These are phyloP conservation scores for Nelumbo lutea DNA, from an alignment of 164 flowering plant genomes.

Conservation along the genomic window DNA sequence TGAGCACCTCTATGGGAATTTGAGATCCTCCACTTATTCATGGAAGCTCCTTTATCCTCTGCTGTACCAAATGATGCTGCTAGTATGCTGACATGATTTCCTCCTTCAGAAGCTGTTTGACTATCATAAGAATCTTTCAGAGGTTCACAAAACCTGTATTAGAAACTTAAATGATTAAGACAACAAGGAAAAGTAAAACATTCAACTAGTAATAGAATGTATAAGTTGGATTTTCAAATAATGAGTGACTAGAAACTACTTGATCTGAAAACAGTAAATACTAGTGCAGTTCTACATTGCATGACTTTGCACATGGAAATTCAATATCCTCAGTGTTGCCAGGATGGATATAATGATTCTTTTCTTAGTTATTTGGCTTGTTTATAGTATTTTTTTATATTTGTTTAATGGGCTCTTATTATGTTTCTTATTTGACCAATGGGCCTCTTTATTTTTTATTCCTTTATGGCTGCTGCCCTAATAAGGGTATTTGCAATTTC, in stretches of 20 bases:
- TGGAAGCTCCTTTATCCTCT: constrained; percentile 26
- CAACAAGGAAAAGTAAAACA: neutral
- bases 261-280: no score
- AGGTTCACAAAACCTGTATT: constrained; percentile 83
- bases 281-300: neutral
- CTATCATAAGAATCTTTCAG: constrained; percentile 43
- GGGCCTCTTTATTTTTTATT: no score
- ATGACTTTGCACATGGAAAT: neutral
- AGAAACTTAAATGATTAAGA: constrained; percentile 8
- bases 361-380: no score
- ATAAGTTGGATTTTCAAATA: neutral
- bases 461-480: no score
- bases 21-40: constrained; percentile 49
- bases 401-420: no score
- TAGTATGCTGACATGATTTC: constrained; percentile 18
- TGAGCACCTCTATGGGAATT: constrained; percentile 42
- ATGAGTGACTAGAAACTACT: neutral
- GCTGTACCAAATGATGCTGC: constrained; percentile 15
- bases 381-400: no score
- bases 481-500: no score
- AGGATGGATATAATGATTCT: no score
- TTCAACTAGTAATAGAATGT: neutral
- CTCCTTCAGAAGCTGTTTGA: constrained; percentile 21
- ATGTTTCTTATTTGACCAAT: no score
- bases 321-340: neutral